Conservation (phyloP, 495 filamentous ascomycete genomes). For the Penicillium flavigenum region DNA sequence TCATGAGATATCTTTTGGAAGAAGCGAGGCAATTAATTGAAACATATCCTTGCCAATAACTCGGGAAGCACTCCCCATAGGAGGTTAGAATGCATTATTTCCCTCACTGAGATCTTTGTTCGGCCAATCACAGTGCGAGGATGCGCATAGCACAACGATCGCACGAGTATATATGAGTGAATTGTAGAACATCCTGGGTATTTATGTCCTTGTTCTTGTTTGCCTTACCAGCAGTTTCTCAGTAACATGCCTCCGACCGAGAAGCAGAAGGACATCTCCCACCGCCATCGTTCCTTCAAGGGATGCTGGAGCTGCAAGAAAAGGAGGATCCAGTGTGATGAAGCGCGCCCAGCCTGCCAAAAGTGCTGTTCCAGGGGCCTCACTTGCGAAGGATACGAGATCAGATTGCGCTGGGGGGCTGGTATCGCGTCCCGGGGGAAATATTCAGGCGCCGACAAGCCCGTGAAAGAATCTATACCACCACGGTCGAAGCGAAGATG, state of each 20-base stretch:
- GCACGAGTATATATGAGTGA: conserved; percentile 19
- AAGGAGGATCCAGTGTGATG: conserved; percentile 32
- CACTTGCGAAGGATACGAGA: conserved; percentile 31
- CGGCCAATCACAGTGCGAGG: conserved; percentile 23
- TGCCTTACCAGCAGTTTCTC: background rate
- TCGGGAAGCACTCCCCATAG: conserved; percentile 21
- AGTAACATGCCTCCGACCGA: conserved; percentile 15
- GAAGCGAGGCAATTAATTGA: conserved; percentile 24
- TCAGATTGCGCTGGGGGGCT: conserved; percentile 33
- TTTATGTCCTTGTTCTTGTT: conserved; percentile 6
- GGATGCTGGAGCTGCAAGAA: conserved; percentile 37
- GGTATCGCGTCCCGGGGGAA: conserved; percentile 33
- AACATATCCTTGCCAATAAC: conserved; percentile 8
- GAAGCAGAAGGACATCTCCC: conserved; percentile 18
- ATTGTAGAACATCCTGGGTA: conserved; percentile 5
- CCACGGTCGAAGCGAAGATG: conserved; percentile 28
- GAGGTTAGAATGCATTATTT: conserved; percentile 22
- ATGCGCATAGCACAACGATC: conserved; percentile 8
- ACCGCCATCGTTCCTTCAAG: conserved; percentile 28
- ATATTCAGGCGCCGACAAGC: conserved; percentile 31
- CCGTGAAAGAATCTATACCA: conserved; percentile 27
- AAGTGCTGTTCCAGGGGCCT: conserved; percentile 24
- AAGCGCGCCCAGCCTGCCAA: conserved; percentile 24
- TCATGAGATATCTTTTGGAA: conserved; percentile 4
- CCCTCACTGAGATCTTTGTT: conserved; percentile 28